These are phyloP conservation scores for Xylariaceae sp. DNA, from an alignment of 2,329 filamentous ascomycete genomes.

Conservation along the genomic window DNA sequence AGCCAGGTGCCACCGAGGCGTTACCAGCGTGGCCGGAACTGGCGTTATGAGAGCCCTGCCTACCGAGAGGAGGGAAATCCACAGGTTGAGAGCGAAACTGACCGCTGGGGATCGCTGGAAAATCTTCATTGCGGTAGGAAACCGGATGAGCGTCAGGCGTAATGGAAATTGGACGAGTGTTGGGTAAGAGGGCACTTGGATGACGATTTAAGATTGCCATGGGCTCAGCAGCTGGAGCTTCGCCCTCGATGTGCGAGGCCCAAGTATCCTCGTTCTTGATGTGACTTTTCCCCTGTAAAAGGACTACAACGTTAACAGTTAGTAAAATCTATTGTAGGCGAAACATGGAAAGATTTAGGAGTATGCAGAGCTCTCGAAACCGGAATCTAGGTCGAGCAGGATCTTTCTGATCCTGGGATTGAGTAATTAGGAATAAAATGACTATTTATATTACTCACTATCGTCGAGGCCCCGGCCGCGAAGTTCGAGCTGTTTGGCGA, in stretches of 20 bases:
- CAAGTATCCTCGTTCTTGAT: constrained; percentile 24
- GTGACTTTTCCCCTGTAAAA: background rate
- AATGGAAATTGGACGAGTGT: too few species aligned
- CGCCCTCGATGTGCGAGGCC: background rate
- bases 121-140: constrained; percentile 22
- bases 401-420: background rate
- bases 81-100: too few species aligned
- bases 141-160: constrained; percentile 13
- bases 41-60: background rate
- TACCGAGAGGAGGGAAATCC: background rate
- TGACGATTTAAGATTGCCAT: too few species aligned
- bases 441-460: constrained; percentile 5
- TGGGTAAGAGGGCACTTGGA: too few species aligned
- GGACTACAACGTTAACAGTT: background rate
- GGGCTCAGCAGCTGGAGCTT: background rate
- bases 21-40: background rate
- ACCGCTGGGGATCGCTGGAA: constrained; percentile 1
- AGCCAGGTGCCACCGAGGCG: background rate
- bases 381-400: background rate
- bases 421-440: background rate
- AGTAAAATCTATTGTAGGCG: background rate
- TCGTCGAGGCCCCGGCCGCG: constrained; percentile 9
- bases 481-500: constrained; percentile 37
- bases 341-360: background rate
- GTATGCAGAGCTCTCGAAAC: background rate